Percentiles rank a stretch among this genome's conserved stretches.
These are phyloP conservation scores for Diaporthe citri DNA, from an alignment of 2,329 filamentous ascomycete species.

Conservation along the genomic window DNA sequence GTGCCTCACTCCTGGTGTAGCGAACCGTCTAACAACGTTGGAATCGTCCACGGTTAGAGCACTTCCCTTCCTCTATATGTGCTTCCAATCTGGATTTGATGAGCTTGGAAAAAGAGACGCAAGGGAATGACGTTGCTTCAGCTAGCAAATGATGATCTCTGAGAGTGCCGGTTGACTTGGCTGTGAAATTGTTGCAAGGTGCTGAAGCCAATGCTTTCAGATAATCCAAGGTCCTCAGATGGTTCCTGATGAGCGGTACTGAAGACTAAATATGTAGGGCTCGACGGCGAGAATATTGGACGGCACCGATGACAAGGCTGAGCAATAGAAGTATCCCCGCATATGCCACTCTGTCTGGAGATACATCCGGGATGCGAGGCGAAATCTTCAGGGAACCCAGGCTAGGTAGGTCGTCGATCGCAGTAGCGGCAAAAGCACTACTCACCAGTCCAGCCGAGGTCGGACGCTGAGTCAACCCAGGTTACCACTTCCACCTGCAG, in stretches of 20 bases:
- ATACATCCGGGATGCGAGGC: slow-evolving; percentile 21
- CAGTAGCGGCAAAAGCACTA: slow-evolving; percentile 11
- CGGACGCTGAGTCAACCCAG: slow-evolving; percentile 36
- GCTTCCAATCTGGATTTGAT: not conserved
- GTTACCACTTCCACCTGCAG: not conserved
- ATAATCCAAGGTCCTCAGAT: not conserved
- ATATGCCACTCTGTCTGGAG: slow-evolving; percentile 14
- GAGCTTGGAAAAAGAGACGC: not conserved
- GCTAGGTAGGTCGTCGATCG: not conserved
- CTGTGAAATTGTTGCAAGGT: not conserved
- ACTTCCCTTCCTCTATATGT: not conserved
- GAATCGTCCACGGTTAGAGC: not conserved
- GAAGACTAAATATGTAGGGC: too few relatives aligned
- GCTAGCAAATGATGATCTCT: not conserved
- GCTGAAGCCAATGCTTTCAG: not conserved
- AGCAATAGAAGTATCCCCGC: slow-evolving; percentile 26
- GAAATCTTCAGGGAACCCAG: slow-evolving; percentile 16
- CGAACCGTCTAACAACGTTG: not conserved
- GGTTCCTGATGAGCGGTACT: not conserved
- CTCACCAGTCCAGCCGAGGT: slow-evolving; percentile 36
- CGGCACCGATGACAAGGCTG: not conserved
- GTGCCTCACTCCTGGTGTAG: not conserved
- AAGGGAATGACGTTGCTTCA: not conserved
- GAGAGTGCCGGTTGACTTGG: not conserved
- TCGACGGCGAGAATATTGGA: not conserved